Base-by-base conservation (phyloP, 495 filamentous ascomycete genomes). In the Aspergillus avenaceus region DNA sequence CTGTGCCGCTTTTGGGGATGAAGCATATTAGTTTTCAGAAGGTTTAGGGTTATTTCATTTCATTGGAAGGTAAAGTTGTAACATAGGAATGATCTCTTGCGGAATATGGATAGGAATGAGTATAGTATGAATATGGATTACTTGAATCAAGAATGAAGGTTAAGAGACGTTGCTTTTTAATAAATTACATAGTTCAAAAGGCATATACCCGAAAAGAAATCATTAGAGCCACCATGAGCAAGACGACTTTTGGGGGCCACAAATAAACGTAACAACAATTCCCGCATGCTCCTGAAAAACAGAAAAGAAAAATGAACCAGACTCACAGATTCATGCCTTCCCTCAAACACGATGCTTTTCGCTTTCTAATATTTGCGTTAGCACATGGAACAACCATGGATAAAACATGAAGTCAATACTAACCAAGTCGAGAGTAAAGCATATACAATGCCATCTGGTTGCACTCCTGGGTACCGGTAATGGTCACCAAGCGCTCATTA, bases 381-480 rank as follows among this genome's bases (percentile, higher is more conserved):
- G 47, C 4, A 24, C 34, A 19, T 32, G 7, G n/a, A 14, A 40
- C 14, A 47, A 19, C 45, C 2, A 32, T 58, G 50, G 44, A 55
- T 29, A 48, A 59, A 49, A 34, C 47, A 59, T 34, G 46, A 49
- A 37, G 59, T 13, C 22, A 18, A 34, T 3, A 81, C 90, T 81
- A 73, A 96, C 93, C 93, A 62, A 98, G 88, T 76, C 93, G 79
- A 24, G 87, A 90, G 65, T 98, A 98, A 26, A 98, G 84, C 92
- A 98, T 96, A 68, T 97, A 98, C 42, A 98, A 76, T 19, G 93
- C 93, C 91, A 98, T 97, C 70, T 96, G 87, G 71, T 98, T 98
- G 75, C 90, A 96, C 64, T 97, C 93, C 54, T 92, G 89, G 7
- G 93, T 97, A 44, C 93, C 93, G 4, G 95, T 97, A 58, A 98